Percentiles rank a stretch among this genome's conserved stretches.
phyloP scores from a whole-genome alignment of 371 early-diverging fungal genomes.

The Mucor irregularis region DNA sequence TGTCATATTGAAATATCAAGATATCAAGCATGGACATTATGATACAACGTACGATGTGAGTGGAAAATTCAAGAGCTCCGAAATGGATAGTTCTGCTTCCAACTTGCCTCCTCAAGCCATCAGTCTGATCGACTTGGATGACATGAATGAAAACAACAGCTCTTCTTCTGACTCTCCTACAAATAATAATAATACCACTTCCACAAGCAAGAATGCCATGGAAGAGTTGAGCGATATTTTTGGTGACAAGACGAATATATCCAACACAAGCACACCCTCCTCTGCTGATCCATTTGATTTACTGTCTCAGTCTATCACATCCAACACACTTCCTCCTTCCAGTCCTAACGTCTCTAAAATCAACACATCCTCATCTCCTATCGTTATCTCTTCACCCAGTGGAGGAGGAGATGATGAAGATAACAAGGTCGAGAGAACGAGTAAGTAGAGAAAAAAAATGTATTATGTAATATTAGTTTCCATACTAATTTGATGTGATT shows the following conservation, averaged over 20 bases:
- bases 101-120: conserved; percentile 21
- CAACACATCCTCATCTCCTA: neutral
- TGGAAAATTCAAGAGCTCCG: conserved; percentile 17
- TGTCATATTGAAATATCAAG: conserved; percentile 75
- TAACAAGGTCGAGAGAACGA: neutral
- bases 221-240: conserved; percentile 30
- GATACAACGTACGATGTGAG: conserved; percentile 44
- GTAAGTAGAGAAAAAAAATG: neutral
- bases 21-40: conserved; percentile 61
- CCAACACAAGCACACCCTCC: neutral
- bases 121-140: conserved; percentile 71
- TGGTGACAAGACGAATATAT: conserved; percentile 9
- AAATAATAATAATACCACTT: conserved; percentile 1
- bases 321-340: neutral
- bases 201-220: conserved; percentile 8
- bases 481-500: neutral
- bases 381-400: neutral
- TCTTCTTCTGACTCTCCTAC: conserved; percentile 1
- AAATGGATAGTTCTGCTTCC: conserved; percentile 1
- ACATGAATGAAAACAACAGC: conserved; percentile 12
- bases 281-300: conserved; percentile 22
- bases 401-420: neutral
- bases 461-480: neutral
- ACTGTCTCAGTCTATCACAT: neutral
- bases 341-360: neutral